Base-by-base conservation (phyloP, 2,329 filamentous ascomycete species). In the Didymella exigua region DNA sequence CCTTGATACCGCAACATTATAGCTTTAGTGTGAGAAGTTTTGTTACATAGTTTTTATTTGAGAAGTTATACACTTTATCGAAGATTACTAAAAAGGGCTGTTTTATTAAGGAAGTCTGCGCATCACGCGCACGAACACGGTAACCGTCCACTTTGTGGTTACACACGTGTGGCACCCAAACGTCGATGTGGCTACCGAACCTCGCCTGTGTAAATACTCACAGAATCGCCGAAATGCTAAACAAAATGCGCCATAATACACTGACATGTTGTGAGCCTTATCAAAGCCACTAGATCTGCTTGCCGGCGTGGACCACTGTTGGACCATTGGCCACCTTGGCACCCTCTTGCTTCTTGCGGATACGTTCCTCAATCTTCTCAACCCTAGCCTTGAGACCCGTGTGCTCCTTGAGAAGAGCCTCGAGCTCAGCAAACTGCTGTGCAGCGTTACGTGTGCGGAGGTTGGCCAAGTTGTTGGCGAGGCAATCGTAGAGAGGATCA, bases 401-500 rank as follows among this genome's bases (percentile, higher is more conserved):
- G 7, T 62, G 30, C 14, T 58, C 49, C 23, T 49, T 37, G 7
- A 53, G n/a, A 10, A 64, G 11, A 14, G 38, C 46, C 10, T 60
- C 31, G 3, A 63, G 13, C 6, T 55, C 44, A 13, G 49, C 29
- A 8, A 26, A 24, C 2, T 47, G 23, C 18, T 53, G 14, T 2
- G 3, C 31, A 14, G 24, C 30, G 9, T 33, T 49, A n/a, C 45
- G 50, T 1, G 41, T 23, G 18, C 51, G 55, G 27, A 56, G 54
- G 9, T 52, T 59, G 8, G 60, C 62, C 1, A 72, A 38, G 36
- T 69, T 71, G 45, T 70, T 67, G 0, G 54, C 61, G 5, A 73
- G 55, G 23, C 69, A 73, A 1, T 70, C 65, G 24, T 65, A 67
- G 23, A 73, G 56, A 0, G 69, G 66, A 37, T 72, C 68, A 49